phyloP scores from a whole-genome alignment of 1,284 basidiomycete genomes.

The Vanrija humicola region DNA sequence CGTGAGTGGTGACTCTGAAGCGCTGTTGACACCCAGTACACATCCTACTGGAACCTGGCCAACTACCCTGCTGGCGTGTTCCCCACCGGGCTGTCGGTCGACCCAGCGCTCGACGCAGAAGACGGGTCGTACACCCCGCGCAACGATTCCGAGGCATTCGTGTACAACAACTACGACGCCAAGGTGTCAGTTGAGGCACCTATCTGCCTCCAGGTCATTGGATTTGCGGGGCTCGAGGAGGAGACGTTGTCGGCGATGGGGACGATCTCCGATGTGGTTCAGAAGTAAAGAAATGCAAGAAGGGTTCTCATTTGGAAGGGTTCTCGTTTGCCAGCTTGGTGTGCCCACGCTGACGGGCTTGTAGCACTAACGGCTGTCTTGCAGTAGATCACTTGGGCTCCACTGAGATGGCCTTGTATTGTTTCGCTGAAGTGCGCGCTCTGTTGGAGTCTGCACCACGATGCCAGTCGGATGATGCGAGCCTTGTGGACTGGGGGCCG shows the following conservation, averaged over 20 bases:
- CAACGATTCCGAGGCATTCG: conserved; percentile 47
- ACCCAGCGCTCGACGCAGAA: conserved; percentile 45
- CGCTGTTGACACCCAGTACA: conserved; percentile 51
- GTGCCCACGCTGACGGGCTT: no score
- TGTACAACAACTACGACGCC: conserved; percentile 23
- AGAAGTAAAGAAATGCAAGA: no score
- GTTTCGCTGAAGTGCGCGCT: no score
- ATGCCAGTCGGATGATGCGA: no score
- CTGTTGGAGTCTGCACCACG: no score
- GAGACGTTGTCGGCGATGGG: conserved; percentile 5
- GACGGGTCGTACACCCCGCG: conserved; percentile 51
- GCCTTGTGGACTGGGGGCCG: no score
- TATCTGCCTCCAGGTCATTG: conserved; percentile 14
- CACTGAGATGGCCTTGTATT: no score
- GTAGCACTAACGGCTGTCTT: no score
- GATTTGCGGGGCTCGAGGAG: conserved; percentile 13
- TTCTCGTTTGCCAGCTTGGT: no score
- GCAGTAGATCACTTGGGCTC: no score
- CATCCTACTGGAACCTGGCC: conserved; percentile 62
- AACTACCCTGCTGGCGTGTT: conserved; percentile 66
- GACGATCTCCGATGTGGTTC: background rate
- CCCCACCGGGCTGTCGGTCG: conserved; percentile 61
- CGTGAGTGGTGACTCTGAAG: conserved; percentile 1
- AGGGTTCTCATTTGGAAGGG: no score
- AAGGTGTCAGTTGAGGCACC: background rate